Evolutionary conservation across 768 basidiomycete species (phyloP), one percentile per base, ranked within the genome.

Genomic region (Chlorophyllum brunneum): DNA sequence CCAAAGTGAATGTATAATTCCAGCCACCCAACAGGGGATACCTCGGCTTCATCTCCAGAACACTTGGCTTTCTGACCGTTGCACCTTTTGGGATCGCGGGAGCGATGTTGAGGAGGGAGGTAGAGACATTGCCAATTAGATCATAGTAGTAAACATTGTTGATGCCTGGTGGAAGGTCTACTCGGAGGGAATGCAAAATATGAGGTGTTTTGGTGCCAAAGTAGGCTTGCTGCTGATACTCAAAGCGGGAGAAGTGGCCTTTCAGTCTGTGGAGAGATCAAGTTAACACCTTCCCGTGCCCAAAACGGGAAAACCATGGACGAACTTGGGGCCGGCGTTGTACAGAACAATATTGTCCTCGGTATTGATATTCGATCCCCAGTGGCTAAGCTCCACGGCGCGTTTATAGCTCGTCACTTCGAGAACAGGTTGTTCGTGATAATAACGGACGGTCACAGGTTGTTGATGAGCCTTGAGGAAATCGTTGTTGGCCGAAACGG

Each of bases 21-120:
- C 97, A 99, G 37, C 95, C 93, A 26, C 97, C 97, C 59, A 98
- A 67, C 39, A 99, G 62, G 27, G 97, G 97, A 67, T 94, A 99
- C 39, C 97, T 81, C 0, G 97, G 95, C 34, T 77, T 78, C 43
- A 98, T 65, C 61, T 98, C 94, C 22, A 99, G 75, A 20, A 86
- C 56, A 48, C 89, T 89, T 61, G 76, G 75, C 38, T 80, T 75
- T 51, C 72, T 75, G 11, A 70, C 68, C 51, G 74, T 75, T 54
- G 69, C 68, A n/a, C 75, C 76, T 59, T 82, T 82, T 3, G 85
- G 74, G 5, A 77, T 71, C 5, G 87, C 81, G 36, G 86, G 85
- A 1, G 82, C 77, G 34, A 73, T 72, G 15, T 92, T 85, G 60
- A 98, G 80, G 54, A 77, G 82, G 1, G 95, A 97, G 5, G 95